These are phyloP conservation scores for Eucalyptus shirleyi DNA, from an alignment of 345 rosid species.

Conservation along the genomic window DNA sequence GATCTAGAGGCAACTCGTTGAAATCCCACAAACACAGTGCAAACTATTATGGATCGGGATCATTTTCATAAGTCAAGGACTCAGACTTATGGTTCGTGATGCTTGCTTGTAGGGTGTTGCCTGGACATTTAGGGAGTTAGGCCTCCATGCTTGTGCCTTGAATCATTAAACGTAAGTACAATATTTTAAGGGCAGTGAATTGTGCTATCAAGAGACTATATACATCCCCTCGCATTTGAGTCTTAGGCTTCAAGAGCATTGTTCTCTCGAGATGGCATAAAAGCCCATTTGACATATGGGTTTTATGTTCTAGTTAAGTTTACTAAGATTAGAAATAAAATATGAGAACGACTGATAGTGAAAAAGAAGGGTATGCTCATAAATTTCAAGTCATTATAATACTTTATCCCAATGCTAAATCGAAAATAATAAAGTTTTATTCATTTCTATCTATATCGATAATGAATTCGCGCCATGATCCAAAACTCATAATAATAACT, in stretches of 20 bases:
- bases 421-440: background rate
- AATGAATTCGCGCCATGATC: background rate
- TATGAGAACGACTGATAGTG: no score
- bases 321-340: background rate
- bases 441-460: background rate
- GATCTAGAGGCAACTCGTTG: background rate
- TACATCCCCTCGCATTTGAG: background rate
- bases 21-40: background rate
- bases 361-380: background rate
- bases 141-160: background rate
- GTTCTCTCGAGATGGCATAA: background rate
- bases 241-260: background rate
- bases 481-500: background rate
- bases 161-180: background rate
- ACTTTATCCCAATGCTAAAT: background rate
- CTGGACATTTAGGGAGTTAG: background rate
- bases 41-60: background rate
- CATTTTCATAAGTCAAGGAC: background rate
- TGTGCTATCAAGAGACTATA: background rate
- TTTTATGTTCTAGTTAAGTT: background rate
- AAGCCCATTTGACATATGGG: background rate
- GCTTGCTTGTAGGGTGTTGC: background rate
- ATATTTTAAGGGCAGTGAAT: background rate
- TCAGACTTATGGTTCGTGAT: background rate
- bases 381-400: background rate